Percentiles rank a stretch among this genome's conserved stretches.
Conservation (phyloP, 2,329 filamentous ascomycete genomes). For the Didymella segeticola region DNA sequence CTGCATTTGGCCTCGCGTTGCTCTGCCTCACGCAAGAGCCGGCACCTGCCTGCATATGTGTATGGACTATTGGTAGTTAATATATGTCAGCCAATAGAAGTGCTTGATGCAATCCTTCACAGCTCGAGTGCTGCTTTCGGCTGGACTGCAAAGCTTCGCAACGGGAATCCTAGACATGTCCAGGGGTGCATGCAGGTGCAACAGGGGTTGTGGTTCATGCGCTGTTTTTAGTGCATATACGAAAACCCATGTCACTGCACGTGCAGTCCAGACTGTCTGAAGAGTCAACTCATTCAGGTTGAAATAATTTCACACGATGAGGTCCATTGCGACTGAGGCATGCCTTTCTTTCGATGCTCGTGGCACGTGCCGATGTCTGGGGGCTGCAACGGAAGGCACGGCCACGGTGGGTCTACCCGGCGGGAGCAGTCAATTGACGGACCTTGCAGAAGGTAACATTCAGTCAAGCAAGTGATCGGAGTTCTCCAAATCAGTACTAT, state of each 20-base stretch:
- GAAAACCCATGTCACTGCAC: background rate
- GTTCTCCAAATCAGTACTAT: background rate
- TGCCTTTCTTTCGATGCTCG: background rate
- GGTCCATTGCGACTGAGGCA: background rate
- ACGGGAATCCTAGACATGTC: background rate
- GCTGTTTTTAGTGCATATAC: slow-evolving; percentile 3
- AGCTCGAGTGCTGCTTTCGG: slow-evolving; percentile 2
- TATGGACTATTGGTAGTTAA: slow-evolving; percentile 15
- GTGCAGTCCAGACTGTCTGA: background rate
- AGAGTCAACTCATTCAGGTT: background rate
- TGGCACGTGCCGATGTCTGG: background rate
- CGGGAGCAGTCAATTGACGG: background rate
- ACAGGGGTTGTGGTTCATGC: slow-evolving; percentile 6
- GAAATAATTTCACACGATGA: too few relatives aligned
- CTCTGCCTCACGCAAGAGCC: background rate
- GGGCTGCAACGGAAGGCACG: background rate
- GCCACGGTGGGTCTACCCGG: slow-evolving; percentile 2
- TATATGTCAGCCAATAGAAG: slow-evolving; percentile 6
- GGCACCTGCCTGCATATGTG: slow-evolving; percentile 5
- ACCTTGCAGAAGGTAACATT: background rate
- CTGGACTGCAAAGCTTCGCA: slow-evolving; percentile 5
- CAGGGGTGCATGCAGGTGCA: slow-evolving; percentile 10
- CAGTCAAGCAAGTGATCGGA: background rate
- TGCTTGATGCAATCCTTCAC: background rate
- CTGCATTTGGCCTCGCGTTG: background rate